phyloP scores from a whole-genome alignment of 208 protist genomes.

The Trypanosoma brucei region DNA sequence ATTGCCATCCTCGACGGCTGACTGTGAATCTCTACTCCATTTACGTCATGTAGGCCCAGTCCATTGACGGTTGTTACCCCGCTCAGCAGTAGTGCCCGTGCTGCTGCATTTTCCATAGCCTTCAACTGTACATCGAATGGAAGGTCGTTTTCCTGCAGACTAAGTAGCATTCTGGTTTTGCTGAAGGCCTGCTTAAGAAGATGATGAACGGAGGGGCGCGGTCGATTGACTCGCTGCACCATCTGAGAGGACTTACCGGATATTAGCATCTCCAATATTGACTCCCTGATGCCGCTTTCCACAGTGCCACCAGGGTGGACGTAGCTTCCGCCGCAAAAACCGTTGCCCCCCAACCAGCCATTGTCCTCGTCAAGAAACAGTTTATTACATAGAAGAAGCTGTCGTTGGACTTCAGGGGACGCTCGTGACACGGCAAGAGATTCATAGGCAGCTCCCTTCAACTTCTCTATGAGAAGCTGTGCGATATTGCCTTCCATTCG shows the following conservation, averaged over 20 bases:
- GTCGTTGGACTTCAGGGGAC: background rate
- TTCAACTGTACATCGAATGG: slow-evolving; percentile 25
- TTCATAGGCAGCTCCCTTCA: slow-evolving; percentile 13
- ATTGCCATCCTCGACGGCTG: background rate
- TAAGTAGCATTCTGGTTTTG: slow-evolving; percentile 14
- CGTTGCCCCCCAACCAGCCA: background rate
- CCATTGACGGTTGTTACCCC: background rate
- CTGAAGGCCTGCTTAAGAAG: slow-evolving; percentile 11
- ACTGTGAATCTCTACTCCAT: background rate
- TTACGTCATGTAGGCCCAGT: background rate
- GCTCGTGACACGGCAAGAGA: slow-evolving; percentile 2
- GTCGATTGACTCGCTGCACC: background rate
- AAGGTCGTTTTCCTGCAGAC: slow-evolving; percentile 20
- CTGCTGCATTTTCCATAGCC: slow-evolving; percentile 22
- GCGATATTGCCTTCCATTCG: slow-evolving; percentile 6
- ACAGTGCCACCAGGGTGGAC: background rate
- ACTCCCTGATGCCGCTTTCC: background rate
- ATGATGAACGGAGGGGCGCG: slow-evolving; percentile 3
- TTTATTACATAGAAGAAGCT: slow-evolving; percentile 10
- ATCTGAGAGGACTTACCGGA: slow-evolving; percentile 10
- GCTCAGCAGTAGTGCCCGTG: background rate
- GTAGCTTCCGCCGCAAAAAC: background rate
- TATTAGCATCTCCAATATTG: slow-evolving; percentile 6
- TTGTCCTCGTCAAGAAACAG: background rate
- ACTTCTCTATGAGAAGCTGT: slow-evolving; percentile 1